Evolutionary conservation across 2,329 filamentous ascomycete species (phyloP).

Genomic region (Stenocarpella maydis): DNA sequence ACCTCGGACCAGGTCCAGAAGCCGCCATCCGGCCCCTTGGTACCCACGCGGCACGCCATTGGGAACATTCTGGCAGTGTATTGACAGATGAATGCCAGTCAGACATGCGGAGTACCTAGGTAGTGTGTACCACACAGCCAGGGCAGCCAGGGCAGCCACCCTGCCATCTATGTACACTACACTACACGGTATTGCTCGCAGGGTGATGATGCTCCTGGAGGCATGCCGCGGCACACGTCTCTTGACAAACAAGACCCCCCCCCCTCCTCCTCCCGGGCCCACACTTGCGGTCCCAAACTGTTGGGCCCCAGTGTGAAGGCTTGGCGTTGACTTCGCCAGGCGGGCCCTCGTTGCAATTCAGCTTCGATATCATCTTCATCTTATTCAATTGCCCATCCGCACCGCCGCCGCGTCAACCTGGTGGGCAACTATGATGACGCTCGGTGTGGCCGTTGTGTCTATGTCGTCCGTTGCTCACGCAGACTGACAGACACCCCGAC

Average conservation of each 20-base stretch:
- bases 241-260: neutral
- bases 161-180: no score
- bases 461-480: neutral
- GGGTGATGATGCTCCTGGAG: neutral
- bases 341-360: conserved; percentile 18
- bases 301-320: conserved; percentile 1
- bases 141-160: no score
- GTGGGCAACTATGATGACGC: neutral
- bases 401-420: conserved; percentile 9
- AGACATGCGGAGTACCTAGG: no score
- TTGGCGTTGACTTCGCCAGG: conserved; percentile 17
- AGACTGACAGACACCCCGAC: neutral
- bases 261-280: no score
- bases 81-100: conserved; percentile 1
- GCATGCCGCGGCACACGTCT: conserved; percentile 7
- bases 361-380: conserved; percentile 16
- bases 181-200: no score
- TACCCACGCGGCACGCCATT: conserved; percentile 19
- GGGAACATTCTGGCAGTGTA: neutral
- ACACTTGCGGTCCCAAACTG: conserved; percentile 7
- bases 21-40: conserved; percentile 17
- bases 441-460: no score
- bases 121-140: no score
- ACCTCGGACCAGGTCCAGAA: conserved; percentile 22
- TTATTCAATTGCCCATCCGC: conserved; percentile 6